These are phyloP conservation scores for Talaromyces albobiverticillius DNA, from an alignment of 2,329 filamentous ascomycete species.

Conservation along the genomic window DNA sequence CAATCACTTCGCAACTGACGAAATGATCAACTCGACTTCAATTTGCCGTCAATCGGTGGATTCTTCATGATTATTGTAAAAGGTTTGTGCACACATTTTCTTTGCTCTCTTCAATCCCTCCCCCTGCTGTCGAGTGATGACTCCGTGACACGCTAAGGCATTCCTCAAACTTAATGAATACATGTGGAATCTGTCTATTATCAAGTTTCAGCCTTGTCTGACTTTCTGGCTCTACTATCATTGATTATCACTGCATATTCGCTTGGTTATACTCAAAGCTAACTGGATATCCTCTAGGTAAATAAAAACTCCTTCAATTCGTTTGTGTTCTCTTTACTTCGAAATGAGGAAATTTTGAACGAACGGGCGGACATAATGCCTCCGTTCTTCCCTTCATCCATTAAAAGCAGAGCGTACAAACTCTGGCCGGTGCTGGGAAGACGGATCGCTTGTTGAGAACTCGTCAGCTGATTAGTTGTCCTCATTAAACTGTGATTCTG, in stretches of 20 bases:
- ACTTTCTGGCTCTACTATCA: constrained; percentile 29
- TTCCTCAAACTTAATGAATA: constrained; percentile 64
- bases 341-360: constrained; percentile 64
- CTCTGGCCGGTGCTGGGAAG: constrained; percentile 54
- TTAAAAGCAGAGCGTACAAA: constrained; percentile 62
- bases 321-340: constrained; percentile 12
- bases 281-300: constrained; percentile 14
- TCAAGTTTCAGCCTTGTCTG: constrained; percentile 71
- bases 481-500: neutral
- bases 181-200: constrained; percentile 61
- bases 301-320: constrained; percentile 13
- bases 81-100: constrained; percentile 36
- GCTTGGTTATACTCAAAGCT: constrained; percentile 14
- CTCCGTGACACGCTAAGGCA: constrained; percentile 63
- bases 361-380: constrained; percentile 67
- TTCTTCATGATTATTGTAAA: constrained; percentile 22
- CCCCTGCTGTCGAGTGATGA: constrained; percentile 51
- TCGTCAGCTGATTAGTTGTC: constrained; percentile 58
- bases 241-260: constrained; percentile 12
- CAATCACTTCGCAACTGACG: constrained; percentile 1
- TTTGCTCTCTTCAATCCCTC: constrained; percentile 24
- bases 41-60: neutral
- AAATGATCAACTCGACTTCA: too few species aligned
- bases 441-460: constrained; percentile 64
- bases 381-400: constrained; percentile 49